phyloP scores from a whole-genome alignment of 2,329 filamentous ascomycete species.

The Chaetoscypha palmicola region DNA sequence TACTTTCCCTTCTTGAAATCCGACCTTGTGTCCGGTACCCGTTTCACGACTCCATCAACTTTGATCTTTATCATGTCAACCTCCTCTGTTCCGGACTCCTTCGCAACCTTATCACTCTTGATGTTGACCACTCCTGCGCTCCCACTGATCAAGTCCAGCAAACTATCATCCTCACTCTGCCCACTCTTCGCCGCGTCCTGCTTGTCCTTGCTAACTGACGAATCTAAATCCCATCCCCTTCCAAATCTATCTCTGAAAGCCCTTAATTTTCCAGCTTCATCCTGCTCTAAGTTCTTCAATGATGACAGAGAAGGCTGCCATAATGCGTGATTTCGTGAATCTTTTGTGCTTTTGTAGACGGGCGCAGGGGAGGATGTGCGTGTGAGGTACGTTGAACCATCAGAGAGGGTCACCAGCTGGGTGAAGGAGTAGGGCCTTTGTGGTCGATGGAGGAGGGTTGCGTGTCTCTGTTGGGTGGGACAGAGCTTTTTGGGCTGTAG shows the following conservation, averaged over 20 bases:
- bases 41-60: constrained; percentile 11
- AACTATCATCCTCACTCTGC: constrained; percentile 39
- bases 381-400: constrained; percentile 77
- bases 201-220: constrained; percentile 30
- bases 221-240: constrained; percentile 65
- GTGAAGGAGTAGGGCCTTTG: constrained; percentile 93
- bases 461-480: constrained; percentile 49
- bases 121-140: constrained; percentile 31
- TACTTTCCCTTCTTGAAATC: too few species aligned
- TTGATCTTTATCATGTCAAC: constrained; percentile 12
- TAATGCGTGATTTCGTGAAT: constrained; percentile 79
- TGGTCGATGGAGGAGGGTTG: constrained; percentile 80
- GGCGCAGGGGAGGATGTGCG: constrained; percentile 67
- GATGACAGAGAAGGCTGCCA: constrained; percentile 86
- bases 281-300: constrained; percentile 82
- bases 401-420: constrained; percentile 85
- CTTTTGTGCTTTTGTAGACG: constrained; percentile 59
- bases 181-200: constrained; percentile 20
- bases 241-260: constrained; percentile 84
- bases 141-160: constrained; percentile 50
- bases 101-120: constrained; percentile 36
- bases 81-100: constrained; percentile 22
- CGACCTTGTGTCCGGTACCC: constrained; percentile 7
- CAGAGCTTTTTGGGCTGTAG: constrained; percentile 3
- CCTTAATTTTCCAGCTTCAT: constrained; percentile 84